Base-by-base conservation (phyloP, 768 basidiomycete genomes). In the Serendipita indica region DNA sequence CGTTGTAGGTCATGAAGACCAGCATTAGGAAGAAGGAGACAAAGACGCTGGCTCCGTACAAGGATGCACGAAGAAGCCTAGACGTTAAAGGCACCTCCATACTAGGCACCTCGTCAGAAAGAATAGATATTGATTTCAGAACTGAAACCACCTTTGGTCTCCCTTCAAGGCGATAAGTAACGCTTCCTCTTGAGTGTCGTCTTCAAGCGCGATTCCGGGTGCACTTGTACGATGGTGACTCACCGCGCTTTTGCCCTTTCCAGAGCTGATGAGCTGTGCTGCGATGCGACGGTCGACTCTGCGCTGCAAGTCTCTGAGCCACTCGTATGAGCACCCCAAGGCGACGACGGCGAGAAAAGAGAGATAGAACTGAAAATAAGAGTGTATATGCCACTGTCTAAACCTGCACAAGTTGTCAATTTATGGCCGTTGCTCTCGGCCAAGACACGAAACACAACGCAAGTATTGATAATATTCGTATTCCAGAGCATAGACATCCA, bases 1-100 rank as follows among this genome's bases (percentile, higher is more conserved):
- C 89, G 63, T 96, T 96, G 72, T 93, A 96, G 3, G 91, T 94
- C 91, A 96, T 94, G 71, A 90, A 92, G 37, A 94, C 82, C 60
- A 96, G 74, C 91, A 96, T 96, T 67, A 90, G 79, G 78, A 89
- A 89, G 75, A 86, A 87, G 33, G 87, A 87, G 60, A 90, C 69
- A 69, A 84, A 83, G 20, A 90, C 80, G 2, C 80, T 80, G 3
- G 75, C 69, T n/a, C 83, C 89, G 64, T 93, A 94, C 34, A 89
- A 67, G 1, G 68, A 64, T 3, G 89, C 84, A 25, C 88, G 77
- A 41, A 82, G 64, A 13, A 63, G 18, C 22, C 66, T 60, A 4
- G 61, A 45, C 14, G 30, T 16, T 2, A 57, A 22, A 3, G 65
- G 63, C 2, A 64, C 65, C 34, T 39, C 37, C 7, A 58, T 41